Base-by-base conservation (phyloP, 2,329 filamentous ascomycete genomes). In the Orbilia quercus region DNA sequence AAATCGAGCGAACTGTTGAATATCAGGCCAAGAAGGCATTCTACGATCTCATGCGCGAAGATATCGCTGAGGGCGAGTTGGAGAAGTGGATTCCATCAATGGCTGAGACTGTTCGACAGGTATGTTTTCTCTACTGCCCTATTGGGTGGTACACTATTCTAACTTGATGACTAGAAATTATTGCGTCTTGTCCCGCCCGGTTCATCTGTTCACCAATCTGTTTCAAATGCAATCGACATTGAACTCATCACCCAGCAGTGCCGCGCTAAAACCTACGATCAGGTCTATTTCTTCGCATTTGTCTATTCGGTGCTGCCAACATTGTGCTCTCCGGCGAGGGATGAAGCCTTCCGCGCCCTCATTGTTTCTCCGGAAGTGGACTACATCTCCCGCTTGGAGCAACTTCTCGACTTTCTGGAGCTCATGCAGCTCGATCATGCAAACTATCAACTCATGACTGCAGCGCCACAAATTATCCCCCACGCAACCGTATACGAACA, bases 271-370 rank as follows among this genome's bases (percentile, higher is more conserved):
- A 87, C 86, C 54, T 94, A 94, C 79, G 93, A 91, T 0, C 93
- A 93, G 76, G 88, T 90, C 76, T 89, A 88, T 69, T 93, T 94
- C 81, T 94, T 94, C 79, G 82, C 84, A 1, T 90, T 91, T 75
- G 91, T 94, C 84, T 88, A 87, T 0, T 86, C 86, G 1, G 84
- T 95, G 50, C 83, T 95, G 53, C 91, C 91, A 4, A 91, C 91
- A 79, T 85, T 95, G 12, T 94, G 91, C 77, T 91, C 91, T 0
- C 91, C 91, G 0, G 88, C 91, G 78, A 85, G 91, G n/a, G 91
- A 95, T 78, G 87, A 86, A 2, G 88, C 92, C 78, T 89, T 92
- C 67, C 89, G 90, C 79, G 84, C 85, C 1, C 81, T 94, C 18
- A 83, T 88, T 71, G 82, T 84, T 20, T 73, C 67, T 6, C 59